Percentiles rank a stretch among this genome's conserved stretches.
Evolutionary conservation across 345 rosid genomes (phyloP).

Genomic region (Sonneratia caseolaris): DNA sequence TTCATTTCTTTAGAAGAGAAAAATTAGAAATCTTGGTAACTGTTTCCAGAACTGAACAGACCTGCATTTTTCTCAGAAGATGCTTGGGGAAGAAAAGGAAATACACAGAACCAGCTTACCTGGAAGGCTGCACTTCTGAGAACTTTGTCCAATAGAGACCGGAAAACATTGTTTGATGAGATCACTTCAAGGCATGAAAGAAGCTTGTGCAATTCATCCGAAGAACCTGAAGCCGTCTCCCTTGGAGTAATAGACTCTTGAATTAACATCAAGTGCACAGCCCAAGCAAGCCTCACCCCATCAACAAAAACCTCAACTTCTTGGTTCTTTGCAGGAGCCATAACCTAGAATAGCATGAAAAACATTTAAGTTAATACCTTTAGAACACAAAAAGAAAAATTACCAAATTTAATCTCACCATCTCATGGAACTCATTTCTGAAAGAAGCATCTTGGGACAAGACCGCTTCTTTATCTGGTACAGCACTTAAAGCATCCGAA

Average conservation of each 20-base stretch:
- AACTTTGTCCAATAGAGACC: slow-evolving; percentile 68
- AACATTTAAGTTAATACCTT: slow-evolving; percentile 10
- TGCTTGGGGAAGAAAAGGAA: too few species aligned
- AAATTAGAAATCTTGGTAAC: background rate
- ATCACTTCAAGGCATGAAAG: slow-evolving; percentile 64
- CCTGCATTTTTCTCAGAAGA: background rate
- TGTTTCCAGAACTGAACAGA: background rate
- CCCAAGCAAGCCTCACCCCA: slow-evolving; percentile 82
- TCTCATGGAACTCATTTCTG: slow-evolving; percentile 78
- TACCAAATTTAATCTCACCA: slow-evolving; percentile 41
- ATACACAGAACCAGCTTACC: slow-evolving; percentile 28
- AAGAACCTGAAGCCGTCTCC: slow-evolving; percentile 44
- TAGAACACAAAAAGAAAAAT: slow-evolving; percentile 15
- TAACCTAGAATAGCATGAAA: slow-evolving; percentile 50
- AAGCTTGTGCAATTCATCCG: slow-evolving; percentile 53
- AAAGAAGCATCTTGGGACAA: slow-evolving; percentile 71
- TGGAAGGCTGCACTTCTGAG: slow-evolving; percentile 78
- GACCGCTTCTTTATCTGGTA: slow-evolving; percentile 66
- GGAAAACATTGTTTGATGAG: slow-evolving; percentile 73
- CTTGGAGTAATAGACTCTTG: slow-evolving; percentile 47
- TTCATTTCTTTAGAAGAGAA: background rate
- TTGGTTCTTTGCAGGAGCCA: slow-evolving; percentile 47
- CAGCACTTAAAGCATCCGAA: slow-evolving; percentile 82
- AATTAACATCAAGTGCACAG: slow-evolving; percentile 74
- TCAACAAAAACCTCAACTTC: slow-evolving; percentile 65